Evolutionary conservation across 106 monocot genomes (phyloP).

Genomic region (Dendrobium nobile): DNA sequence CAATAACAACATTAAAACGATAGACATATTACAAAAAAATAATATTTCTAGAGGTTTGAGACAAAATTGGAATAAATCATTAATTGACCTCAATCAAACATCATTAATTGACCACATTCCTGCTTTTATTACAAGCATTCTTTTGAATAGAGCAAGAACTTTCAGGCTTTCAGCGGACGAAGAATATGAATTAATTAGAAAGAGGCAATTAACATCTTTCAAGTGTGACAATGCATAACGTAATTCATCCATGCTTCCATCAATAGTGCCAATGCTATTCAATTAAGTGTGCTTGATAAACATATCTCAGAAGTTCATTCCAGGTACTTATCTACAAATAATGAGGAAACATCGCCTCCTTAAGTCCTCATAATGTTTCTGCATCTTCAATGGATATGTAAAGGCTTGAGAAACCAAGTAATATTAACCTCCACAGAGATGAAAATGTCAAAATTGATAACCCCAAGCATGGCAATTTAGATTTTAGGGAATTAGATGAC

Average conservation of each 20-base stretch:
- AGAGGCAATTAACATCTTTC: constrained; percentile 49
- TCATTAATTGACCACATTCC: constrained; percentile 36
- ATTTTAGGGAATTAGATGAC: neutral
- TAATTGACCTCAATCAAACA: constrained; percentile 24
- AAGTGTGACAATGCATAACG: constrained; percentile 48
- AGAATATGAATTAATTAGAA: constrained; percentile 31
- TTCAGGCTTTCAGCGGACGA: constrained; percentile 31
- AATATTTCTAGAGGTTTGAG: neutral
- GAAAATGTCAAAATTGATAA: constrained; percentile 6
- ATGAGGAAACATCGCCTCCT: neutral
- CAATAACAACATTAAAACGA: too few relatives aligned
- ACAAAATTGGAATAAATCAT: neutral
- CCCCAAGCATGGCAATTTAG: neutral
- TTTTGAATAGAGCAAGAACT: constrained; percentile 64
- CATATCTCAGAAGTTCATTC: constrained; percentile 9
- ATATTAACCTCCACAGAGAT: constrained; percentile 6
- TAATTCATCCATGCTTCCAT: constrained; percentile 39
- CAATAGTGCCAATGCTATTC: constrained; percentile 8
- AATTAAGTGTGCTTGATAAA: constrained; percentile 8
- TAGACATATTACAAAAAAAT: too few relatives aligned
- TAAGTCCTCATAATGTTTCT: constrained; percentile 6
- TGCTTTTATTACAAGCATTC: constrained; percentile 75
- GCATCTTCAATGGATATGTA: neutral
- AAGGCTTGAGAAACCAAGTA: neutral
- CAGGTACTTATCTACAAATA: neutral